phyloP scores from a whole-genome alignment of 2,329 filamentous ascomycete genomes.

The Mycogone perniciosa region DNA sequence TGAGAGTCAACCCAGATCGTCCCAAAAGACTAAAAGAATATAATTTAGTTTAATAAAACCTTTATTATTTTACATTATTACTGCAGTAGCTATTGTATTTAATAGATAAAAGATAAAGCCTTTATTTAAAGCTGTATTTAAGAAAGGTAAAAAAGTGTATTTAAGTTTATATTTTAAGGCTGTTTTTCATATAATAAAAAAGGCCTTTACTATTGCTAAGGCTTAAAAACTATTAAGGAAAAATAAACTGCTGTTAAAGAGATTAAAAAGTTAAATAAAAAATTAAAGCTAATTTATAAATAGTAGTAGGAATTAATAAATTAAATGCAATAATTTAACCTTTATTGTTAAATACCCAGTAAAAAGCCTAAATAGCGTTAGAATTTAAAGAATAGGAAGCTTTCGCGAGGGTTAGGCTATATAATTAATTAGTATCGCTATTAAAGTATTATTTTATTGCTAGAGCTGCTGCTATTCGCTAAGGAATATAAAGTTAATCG shows the following conservation, averaged over 20 bases:
- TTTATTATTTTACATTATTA: constrained; percentile 15
- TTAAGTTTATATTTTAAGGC: constrained; percentile 18
- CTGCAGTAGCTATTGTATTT: constrained; percentile 13
- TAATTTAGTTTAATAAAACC: constrained; percentile 17
- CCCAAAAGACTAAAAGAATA: too few relatives aligned
- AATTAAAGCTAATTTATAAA: constrained; percentile 12
- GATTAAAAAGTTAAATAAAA: constrained; percentile 14
- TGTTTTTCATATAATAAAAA: constrained; percentile 16
- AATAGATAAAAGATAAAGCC: constrained; percentile 1
- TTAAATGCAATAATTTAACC: constrained; percentile 5
- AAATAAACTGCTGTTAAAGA: neutral
- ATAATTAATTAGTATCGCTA: constrained; percentile 17
- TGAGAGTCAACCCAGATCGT: too few relatives aligned
- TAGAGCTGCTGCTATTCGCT: constrained; percentile 15
- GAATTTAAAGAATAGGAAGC: constrained; percentile 10
- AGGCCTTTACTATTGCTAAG: constrained; percentile 14
- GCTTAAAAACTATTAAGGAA: constrained; percentile 13
- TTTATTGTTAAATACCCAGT: neutral
- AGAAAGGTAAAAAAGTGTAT: constrained; percentile 14
- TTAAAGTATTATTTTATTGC: constrained; percentile 14
- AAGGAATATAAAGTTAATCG: constrained; percentile 12
- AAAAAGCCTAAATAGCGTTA: constrained; percentile 10
- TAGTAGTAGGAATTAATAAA: constrained; percentile 14
- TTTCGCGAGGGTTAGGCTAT: neutral
- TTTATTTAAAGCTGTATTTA: constrained; percentile 14